Base-by-base conservation (phyloP, 164 flowering plant species). In the Berberis thunbergii region DNA sequence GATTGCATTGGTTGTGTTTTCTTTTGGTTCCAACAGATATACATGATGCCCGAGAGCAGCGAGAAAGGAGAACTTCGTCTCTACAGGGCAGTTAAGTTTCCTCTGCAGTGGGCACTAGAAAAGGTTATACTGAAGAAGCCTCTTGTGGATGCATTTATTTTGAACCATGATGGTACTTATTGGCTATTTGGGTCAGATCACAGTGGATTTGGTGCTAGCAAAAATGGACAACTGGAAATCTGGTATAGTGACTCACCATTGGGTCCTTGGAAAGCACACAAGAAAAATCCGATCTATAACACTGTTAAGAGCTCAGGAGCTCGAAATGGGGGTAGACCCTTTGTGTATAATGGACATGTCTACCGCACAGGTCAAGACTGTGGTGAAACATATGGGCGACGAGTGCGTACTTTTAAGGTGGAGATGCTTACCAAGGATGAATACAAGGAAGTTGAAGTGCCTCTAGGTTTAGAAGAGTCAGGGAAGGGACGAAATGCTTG, bases 131-230 rank as follows among this genome's bases (percentile, higher is more conserved):
- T 93, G 73, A 87, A 80, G 61, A 88, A 80, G 65, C 97, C 97
- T 55, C 79, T 93, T 3, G 83, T 93, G n/a, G 97, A 93, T 76
- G 71, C 96, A n/a, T 49, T 80, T 57, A 71, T 93, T 55, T 70
- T 86, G 62, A 74, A 80, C 13, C 75, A 81, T 63, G 71, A 73
- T 56, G 87, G 79, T 7, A 81, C 49, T 43, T 88, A 81, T 68
- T 93, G 98, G 98, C 87, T 93, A 58, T 83, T 93, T 68, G 98
- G 96, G 40, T 93, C 98, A 13, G 96, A 90, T 74, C 89, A 87
- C 66, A 84, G 84, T 56, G 84, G 88, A 54, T 82, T 88, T 76
- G 96, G 92, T 45, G 50, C 84, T 62, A 75, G 75, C 49, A 82
- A 84, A 68, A 90, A 90, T 67, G 98, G 94, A 12, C 87, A 84